Conservation (phyloP, 305 asterid species). For the Fraxinus paxiana region DNA sequence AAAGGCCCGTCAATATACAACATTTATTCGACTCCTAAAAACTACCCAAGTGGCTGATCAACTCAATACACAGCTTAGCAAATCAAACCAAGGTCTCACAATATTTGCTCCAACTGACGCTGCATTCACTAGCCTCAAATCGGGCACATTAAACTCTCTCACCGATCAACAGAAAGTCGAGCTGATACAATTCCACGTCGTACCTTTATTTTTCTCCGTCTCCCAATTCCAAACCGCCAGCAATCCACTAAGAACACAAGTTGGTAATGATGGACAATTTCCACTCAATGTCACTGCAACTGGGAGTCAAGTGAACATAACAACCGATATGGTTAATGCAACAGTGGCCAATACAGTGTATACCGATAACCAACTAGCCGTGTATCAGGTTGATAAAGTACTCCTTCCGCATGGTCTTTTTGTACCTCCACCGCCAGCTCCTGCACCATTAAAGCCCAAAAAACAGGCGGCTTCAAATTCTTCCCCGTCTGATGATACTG, state of each 20-base stretch:
- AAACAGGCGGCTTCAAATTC: constrained; percentile 30
- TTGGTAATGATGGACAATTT: constrained; percentile 47
- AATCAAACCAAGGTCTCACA: constrained; percentile 51
- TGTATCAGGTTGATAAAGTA: constrained; percentile 57
- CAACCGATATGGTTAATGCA: constrained; percentile 54
- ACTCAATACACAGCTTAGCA: constrained; percentile 42
- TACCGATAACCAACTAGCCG: constrained; percentile 48
- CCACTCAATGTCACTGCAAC: constrained; percentile 45
- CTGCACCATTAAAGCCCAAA: constrained; percentile 42
- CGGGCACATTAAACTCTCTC: constrained; percentile 49
- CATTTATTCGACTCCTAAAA: constrained; percentile 37
- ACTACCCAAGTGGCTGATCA: constrained; percentile 38
- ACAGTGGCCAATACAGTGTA: constrained; percentile 41
- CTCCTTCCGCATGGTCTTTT: constrained; percentile 53
- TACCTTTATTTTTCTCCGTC: constrained; percentile 43
- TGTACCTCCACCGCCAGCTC: constrained; percentile 45
- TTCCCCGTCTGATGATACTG: constrained; percentile 26
- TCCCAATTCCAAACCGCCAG: constrained; percentile 54
- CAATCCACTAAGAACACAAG: constrained; percentile 59
- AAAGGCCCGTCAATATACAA: constrained; percentile 38
- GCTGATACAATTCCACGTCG: constrained; percentile 52
- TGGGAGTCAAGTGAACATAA: constrained; percentile 47
- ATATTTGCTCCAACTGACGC: constrained; percentile 52
- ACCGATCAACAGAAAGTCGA: constrained; percentile 45
- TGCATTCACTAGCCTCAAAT: constrained; percentile 47